Evolutionary conservation across 176 grass and related monocot species (phyloP), one percentile per base, ranked within the genome.

Genomic region (Eragrostis nindensis): DNA sequence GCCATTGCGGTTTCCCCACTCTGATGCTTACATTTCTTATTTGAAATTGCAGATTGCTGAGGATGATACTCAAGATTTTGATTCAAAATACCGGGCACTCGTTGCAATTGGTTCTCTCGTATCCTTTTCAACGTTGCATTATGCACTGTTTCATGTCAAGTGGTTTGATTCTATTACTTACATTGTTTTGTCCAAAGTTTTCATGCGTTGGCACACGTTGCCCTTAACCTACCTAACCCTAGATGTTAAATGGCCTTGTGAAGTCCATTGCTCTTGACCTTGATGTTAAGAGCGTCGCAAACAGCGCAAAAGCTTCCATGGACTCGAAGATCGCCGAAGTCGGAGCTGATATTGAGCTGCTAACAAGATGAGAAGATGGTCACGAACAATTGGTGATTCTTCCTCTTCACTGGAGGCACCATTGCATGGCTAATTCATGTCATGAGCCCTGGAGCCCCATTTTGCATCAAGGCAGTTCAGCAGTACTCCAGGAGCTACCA

Each of bases 251-350:
- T 76, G 97, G 97, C 54, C 79, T 84, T 4, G 90, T 99, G 39
- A 96, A 93, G 83, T 82, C 93, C 48, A 93, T 99, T 73, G 93
- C 97, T n/a, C 84, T 99, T 12, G 93, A 95, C 71, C 90, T 99
- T 17, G 97, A 93, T 71, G 87, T 95, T 65, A 86, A 86, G 79
- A 99, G 80, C 15, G 67, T 96, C 1, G 89, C 90, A 8, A 93
- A 84, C 76, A 85, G 82, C 3, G 89, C 90, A 42, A 93, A 93
- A 71, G 42, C 72, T 81, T 99, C 93, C 0, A 92, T 80, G 89
- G 93, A 95, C 53, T 53, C 49, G 8, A 99, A 96, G 91, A 85
- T 99, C 13, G 85, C 90, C 1, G 97, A 96, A 88, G 90, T 92
- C 0, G 97, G 88, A 40, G 84, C 85, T 13, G 97, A 99, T 27